Evolutionary conservation across 139 green algal genomes (phyloP).

Genomic region (Bryopsis sp.): DNA sequence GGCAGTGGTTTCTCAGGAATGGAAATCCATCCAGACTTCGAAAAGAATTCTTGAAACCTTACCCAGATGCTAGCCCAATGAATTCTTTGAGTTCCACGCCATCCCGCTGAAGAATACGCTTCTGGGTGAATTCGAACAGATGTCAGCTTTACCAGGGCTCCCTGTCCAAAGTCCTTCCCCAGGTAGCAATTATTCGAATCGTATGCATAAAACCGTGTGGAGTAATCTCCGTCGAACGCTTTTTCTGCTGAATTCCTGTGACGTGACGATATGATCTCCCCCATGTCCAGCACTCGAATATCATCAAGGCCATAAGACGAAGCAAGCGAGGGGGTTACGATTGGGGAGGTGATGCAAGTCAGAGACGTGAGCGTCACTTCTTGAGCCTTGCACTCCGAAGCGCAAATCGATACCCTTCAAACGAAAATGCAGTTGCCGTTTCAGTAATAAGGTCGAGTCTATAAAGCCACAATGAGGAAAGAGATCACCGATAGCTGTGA

Average conservation of each 20-base stretch:
- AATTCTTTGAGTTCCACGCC: background rate
- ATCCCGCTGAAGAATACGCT: background rate
- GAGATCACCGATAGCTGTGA: too few species aligned
- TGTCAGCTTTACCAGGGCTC: background rate
- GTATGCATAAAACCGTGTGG: background rate
- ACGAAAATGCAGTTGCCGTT: too few species aligned
- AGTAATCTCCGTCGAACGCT: slow-evolving; percentile 11
- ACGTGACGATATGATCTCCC: slow-evolving; percentile 4
- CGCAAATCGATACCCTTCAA: background rate
- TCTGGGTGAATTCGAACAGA: background rate
- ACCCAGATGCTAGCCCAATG: background rate
- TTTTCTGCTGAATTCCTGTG: too few species aligned
- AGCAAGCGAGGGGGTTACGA: background rate
- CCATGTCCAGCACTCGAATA: background rate
- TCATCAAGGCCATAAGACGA: background rate
- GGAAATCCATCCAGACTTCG: too few species aligned
- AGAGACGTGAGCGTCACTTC: background rate
- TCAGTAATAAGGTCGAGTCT: too few species aligned
- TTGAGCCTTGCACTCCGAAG: background rate
- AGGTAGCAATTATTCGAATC: background rate
- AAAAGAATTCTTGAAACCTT: background rate
- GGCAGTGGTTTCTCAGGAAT: too few species aligned
- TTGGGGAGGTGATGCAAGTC: background rate
- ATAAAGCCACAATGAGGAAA: too few species aligned
- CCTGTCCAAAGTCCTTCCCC: background rate